Evolutionary conservation across 2,329 filamentous ascomycete species (phyloP).

Genomic region (Fusarium odoratissimum): DNA sequence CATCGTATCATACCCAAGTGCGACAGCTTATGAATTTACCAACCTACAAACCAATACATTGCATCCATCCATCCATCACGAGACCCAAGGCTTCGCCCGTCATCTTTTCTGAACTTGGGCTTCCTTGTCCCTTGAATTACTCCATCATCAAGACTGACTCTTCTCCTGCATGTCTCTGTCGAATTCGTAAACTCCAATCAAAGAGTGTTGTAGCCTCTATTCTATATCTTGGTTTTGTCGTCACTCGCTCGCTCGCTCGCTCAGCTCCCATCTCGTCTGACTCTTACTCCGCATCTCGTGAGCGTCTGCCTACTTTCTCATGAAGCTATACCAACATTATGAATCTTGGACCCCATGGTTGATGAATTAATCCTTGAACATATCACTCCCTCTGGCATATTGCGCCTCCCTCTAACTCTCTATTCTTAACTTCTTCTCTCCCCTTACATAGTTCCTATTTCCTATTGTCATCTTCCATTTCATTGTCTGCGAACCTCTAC

Average conservation of each 20-base stretch:
- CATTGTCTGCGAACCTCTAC: background rate
- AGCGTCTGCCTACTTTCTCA: background rate
- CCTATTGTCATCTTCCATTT: background rate
- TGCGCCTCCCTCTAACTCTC: background rate
- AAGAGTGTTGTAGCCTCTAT: background rate
- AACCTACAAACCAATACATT: background rate
- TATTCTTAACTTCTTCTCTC: background rate
- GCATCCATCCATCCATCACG: background rate
- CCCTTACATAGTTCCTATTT: background rate
- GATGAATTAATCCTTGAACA: background rate
- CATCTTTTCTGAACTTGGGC: background rate
- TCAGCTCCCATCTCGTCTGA: background rate
- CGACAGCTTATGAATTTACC: background rate
- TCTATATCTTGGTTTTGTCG: background rate
- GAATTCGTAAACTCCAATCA: conserved; percentile 8
- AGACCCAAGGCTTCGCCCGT: conserved; percentile 13
- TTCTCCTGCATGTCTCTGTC: background rate
- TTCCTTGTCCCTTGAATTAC: background rate
- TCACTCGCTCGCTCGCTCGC: background rate
- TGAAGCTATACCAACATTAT: conserved; percentile 6
- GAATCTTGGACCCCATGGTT: background rate
- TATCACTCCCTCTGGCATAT: background rate
- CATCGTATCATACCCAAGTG: conserved; percentile 8
- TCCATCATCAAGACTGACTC: background rate
- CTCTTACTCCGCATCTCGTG: conserved; percentile 14